Base-by-base conservation (phyloP, 2,329 filamentous ascomycete species). In the Scedosporium minutisporum region DNA sequence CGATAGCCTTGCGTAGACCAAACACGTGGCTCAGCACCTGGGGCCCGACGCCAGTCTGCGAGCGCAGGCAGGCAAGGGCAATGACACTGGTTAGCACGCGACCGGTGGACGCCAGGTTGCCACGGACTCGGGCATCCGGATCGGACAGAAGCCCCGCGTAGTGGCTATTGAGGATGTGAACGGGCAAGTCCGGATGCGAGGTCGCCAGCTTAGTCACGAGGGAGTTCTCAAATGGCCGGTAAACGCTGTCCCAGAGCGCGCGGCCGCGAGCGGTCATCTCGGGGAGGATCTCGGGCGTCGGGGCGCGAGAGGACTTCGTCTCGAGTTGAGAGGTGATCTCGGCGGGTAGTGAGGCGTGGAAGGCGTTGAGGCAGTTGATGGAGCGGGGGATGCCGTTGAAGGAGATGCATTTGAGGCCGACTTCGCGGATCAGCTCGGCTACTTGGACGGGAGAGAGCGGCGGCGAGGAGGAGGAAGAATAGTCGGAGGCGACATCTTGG, bases 11-110 rank as follows among this genome's bases (percentile, higher is more conserved):
- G 64, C 88, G 76, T 74, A 96, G 71, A 0, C 91, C 91, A 75
- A 92, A 93, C 0, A 95, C 80, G 74, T 96, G 91, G 67, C 87
- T 91, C 18, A 89, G 75, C 12, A 96, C 89, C 78, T 95, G 91
- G 1, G 90, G 91, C 0, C 86, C 91, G 0, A 95, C 91, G 0
- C 91, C 91, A 9, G 88, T 89, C 78, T 95, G 91, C 55, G 90
- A 83, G 3, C 91, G 77, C 71, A 96, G 72, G 69, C 89, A 92
- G 4, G 89, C 80, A 33, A 96, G 81, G 0, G 88, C 91, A 4
- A 92, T 80, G 12, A 95, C 73, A 62, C 84, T 88, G 0, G 90
- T 95, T 65, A 91, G 75, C 0, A 90, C 82, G 0, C 91, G 76
- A 0, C 91, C 91, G 0, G 90, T 82, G 18, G 79, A 82, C 0